Evolutionary conservation across 441 rosid genomes (phyloP), one percentile per base, ranked within the genome.

Genomic region (Mallotus repandus): DNA sequence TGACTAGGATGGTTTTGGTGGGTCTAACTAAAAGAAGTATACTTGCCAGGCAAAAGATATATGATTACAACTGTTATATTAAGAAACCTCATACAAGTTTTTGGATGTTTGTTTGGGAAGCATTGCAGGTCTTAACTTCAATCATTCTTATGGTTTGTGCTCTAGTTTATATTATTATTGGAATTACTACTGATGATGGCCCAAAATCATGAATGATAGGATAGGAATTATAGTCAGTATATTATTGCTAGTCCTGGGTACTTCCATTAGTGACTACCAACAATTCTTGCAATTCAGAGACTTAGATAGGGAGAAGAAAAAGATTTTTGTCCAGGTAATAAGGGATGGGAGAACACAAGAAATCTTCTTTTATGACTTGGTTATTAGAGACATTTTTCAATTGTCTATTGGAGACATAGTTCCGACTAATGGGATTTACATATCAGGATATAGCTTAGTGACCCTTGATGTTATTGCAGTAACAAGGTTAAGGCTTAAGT

Each of bases 51-150:
- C 89, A 81, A 77, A 84, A 58, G 61, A 83, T 93, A 45, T 93
- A 80, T 73, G 98, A 96, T 66, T 81, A 67, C 61, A 93, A 93
- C 61, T 81, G 84, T 72, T 93, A 77, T 64, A 77, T 90, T n/a
- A 96, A 91, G 86, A 91, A 89, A 80, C 92, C 98, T 68, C 81
- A 92, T 50, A 85, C 88, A 82, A 81, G 86, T 5, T 81, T 88
- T 65, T 38, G 21, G 21, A 72, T 69, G 70, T 86, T 86, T 70
- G 85, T 86, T 49, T 73, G 77, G 50, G 88, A 88, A 50, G 87
- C 89, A 25, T 71, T 83, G 72, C 81, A 82, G 6, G 92, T 86
- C 63, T 70, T 83, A 48, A 84, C 84, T 43, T 76, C 84, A 22
- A 78, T 88, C 38, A 78, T 86, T 29, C 85, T 84, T 49, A 41